These are phyloP conservation scores for Mycena latifolia DNA, from an alignment of 768 basidiomycete species.

Conservation along the genomic window DNA sequence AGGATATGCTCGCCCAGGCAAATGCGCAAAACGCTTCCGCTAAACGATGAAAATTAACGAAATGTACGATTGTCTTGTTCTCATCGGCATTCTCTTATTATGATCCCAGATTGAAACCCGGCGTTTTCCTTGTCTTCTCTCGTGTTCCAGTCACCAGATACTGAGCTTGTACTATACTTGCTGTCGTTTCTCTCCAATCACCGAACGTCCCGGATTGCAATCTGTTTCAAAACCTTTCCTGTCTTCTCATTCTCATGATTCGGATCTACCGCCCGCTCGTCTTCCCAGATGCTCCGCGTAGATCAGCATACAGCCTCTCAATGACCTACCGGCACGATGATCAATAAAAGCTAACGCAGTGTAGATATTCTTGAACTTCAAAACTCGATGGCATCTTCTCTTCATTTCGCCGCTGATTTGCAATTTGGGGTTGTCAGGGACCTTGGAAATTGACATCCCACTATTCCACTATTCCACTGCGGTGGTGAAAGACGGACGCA, in stretches of 20 bases:
- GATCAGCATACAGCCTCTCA: constrained; percentile 12
- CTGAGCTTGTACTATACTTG: constrained; percentile 20
- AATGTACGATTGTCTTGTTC: constrained; percentile 3
- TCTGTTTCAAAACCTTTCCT: constrained; percentile 26
- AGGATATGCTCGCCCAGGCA: constrained; percentile 70
- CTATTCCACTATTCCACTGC: not conserved
- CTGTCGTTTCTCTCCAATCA: constrained; percentile 16
- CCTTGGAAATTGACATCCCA: no score
- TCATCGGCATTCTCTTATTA: not conserved
- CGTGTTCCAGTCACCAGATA: constrained; percentile 2
- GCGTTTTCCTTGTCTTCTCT: constrained; percentile 18
- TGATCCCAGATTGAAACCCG: constrained; percentile 10
- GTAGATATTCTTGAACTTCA: constrained; percentile 2
- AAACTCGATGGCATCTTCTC: constrained; percentile 7
- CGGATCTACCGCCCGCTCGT: constrained; percentile 10
- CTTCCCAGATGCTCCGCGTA: not conserved
- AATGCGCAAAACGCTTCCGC: constrained; percentile 44
- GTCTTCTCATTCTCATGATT: constrained; percentile 18
- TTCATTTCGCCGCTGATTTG: constrained; percentile 17
- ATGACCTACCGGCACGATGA: not conserved
- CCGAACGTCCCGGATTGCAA: constrained; percentile 16
- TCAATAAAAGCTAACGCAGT: constrained; percentile 17
- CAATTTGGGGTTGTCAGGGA: not conserved
- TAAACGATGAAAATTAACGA: constrained; percentile 16
- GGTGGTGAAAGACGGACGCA: not conserved